phyloP scores from a whole-genome alignment of 176 grass and related monocot species.

The Cymbopogon citratus region DNA sequence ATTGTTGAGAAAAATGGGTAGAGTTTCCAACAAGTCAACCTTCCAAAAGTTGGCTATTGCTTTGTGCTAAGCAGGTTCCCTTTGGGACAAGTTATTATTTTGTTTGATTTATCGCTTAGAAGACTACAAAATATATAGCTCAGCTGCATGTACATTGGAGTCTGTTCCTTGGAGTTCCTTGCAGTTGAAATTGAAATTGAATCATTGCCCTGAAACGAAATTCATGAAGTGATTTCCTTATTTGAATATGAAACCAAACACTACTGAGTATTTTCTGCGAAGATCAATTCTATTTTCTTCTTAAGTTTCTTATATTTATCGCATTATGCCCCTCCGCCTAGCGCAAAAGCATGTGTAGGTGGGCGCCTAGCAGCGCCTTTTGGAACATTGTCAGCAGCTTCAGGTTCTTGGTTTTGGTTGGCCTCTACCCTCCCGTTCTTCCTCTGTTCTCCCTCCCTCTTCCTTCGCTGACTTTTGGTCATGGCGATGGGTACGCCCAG shows the following conservation, averaged over 20 bases:
- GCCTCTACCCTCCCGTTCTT: not conserved
- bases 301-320: not conserved
- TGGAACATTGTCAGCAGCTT: not conserved
- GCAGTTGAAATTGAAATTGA: constrained; percentile 18
- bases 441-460: not conserved
- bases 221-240: not conserved
- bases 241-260: not conserved
- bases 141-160: not conserved
- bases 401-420: not conserved
- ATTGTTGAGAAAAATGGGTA: not conserved
- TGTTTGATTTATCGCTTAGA: not conserved
- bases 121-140: not conserved
- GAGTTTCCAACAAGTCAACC: not conserved
- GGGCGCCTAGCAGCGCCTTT: no score
- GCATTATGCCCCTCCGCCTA: no score
- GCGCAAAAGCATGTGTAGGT: no score
- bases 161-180: not conserved
- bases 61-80: not conserved
- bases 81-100: not conserved
- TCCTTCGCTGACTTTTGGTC: not conserved
- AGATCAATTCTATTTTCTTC: not conserved
- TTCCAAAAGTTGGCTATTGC: not conserved
- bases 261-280: constrained; percentile 19
- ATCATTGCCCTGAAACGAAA: not conserved
- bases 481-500: not conserved